Base-by-base conservation (phyloP, 768 basidiomycete genomes). In the Suillus variegatus region DNA sequence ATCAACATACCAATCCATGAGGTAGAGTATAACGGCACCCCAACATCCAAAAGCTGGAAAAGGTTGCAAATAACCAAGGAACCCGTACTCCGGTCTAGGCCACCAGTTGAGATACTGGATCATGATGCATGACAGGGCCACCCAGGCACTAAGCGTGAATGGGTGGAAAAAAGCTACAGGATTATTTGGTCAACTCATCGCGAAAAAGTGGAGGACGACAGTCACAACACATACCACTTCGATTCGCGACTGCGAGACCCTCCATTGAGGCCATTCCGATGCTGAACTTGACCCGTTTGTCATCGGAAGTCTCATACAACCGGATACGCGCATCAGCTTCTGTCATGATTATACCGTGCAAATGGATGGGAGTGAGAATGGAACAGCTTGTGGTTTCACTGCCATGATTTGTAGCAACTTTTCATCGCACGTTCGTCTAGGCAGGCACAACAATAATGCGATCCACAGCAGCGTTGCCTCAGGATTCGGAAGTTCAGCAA, bases 221-320 rank as follows among this genome's bases (percentile, higher is more conserved):
- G 32, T 32, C 32, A 32, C 32, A 6, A 6, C 51, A 76, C 81
- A 55, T 67, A 88, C 91, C 79, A 75, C 76, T 79, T 65, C 77
- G 81, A 72, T 94, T 94, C 22, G 92, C 92, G 12, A 80, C 78
- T 5, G 89, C 88, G 47, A 93, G 82, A 18, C 81, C 78, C 69
- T 90, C 90, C 83, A 93, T 86, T 46, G 82, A 82, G 16, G 87
- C 80, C 74, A 89, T 87, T 51, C 86, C 88, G 25, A 92, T 76
- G 70, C 82, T 80, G 75, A 92, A 92, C 58, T 80, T 84, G n/a
- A 86, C 82, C 8, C 82, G 72, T 68, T 85, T 91, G 64, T 85
- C 80, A 73, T 94, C 92, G 6, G 74, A 71, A 13, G 79, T 66
- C 32, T 72, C 66, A 71, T 82, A 86, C 0, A 78, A 74, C 55